Percentiles rank a stretch among this genome's conserved stretches.
phyloP scores from a whole-genome alignment of 331 rosid species.

The Quercus tomentella region DNA sequence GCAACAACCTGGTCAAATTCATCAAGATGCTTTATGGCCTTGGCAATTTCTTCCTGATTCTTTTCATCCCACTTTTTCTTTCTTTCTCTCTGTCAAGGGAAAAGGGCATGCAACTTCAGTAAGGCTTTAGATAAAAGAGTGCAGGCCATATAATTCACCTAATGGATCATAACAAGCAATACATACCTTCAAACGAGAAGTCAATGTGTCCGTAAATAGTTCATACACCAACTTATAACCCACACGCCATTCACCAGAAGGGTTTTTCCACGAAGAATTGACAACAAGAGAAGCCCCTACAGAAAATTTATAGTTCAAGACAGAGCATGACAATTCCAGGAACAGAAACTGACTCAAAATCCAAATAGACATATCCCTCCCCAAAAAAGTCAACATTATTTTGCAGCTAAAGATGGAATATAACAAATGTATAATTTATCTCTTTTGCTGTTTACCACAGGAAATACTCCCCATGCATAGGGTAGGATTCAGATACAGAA shows the following conservation, averaged over 20 bases:
- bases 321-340: not conserved
- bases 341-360: not conserved
- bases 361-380: not conserved
- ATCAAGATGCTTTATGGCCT: constrained; percentile 65
- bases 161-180: constrained; percentile 9
- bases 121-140: not conserved
- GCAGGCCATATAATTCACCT: not conserved
- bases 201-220: constrained; percentile 62
- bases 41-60: constrained; percentile 82
- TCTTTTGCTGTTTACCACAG: not conserved
- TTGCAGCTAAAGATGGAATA: not conserved
- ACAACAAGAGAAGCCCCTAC: constrained; percentile 67
- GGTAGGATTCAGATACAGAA: not conserved
- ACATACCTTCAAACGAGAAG: constrained; percentile 78
- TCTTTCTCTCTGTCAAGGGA: constrained; percentile 59
- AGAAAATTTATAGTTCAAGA: constrained; percentile 6
- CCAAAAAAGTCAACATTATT: not conserved
- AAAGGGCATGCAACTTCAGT: not conserved
- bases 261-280: constrained; percentile 79
- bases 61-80: constrained; percentile 83
- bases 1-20: constrained; percentile 82
- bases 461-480: not conserved
- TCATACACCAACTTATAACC: constrained; percentile 82
- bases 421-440: not conserved
- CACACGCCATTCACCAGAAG: constrained; percentile 92